Percentiles rank a stretch among this genome's conserved stretches.
Conservation (phyloP, 208 protist species). For the Leptomonas pyrrhocoris region DNA sequence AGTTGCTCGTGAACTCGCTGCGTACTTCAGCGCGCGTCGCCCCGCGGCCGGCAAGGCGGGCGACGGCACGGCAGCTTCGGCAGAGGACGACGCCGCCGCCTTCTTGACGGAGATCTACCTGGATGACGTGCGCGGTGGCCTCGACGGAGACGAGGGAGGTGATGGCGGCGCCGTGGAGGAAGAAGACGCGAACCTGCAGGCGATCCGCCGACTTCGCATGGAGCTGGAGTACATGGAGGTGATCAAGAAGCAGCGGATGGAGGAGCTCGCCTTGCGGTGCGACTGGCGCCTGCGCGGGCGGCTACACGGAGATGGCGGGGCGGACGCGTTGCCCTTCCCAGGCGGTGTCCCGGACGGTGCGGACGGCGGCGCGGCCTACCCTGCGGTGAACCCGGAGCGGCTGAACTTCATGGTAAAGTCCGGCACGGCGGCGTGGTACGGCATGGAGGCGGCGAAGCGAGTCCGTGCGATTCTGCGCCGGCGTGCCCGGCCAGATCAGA, state of each 20-base stretch:
- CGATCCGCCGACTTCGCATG: conserved; percentile 40
- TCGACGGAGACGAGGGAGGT: background rate
- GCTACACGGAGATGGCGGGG: background rate
- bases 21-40: conserved; percentile 25
- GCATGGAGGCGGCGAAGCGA: conserved; percentile 71
- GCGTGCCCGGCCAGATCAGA: conserved; percentile 49
- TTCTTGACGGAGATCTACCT: conserved; percentile 36
- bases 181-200: conserved; percentile 32
- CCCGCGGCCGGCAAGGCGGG: background rate
- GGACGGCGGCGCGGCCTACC: background rate
- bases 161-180: background rate
- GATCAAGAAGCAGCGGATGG: conserved; percentile 52
- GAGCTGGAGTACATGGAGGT: conserved; percentile 61
- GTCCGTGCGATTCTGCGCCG: conserved; percentile 71
- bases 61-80: conserved; percentile 9
- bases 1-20: conserved; percentile 30
- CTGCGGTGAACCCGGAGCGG: conserved; percentile 32
- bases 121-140: conserved; percentile 6
- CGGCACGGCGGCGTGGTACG: conserved; percentile 63
- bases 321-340: background rate
- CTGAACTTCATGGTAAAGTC: conserved; percentile 65
- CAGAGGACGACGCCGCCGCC: conserved; percentile 4
- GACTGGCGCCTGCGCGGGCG: conserved; percentile 30
- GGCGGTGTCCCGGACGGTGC: background rate
- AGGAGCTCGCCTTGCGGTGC: conserved; percentile 52